Base-by-base conservation (phyloP, 2,329 filamentous ascomycete genomes). In the Epicoccum nigrum region DNA sequence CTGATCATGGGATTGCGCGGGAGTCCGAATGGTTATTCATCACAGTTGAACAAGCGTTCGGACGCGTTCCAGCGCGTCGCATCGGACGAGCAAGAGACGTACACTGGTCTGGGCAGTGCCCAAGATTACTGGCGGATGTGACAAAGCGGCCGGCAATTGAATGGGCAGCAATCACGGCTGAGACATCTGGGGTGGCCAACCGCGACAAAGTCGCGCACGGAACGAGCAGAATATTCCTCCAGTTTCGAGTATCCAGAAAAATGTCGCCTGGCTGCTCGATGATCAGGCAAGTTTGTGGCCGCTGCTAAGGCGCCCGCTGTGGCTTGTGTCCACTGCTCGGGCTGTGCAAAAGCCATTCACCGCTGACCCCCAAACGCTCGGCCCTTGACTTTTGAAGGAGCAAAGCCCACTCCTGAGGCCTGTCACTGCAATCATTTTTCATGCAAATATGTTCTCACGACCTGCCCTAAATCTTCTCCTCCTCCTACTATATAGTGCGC, bases 301-400 rank as follows among this genome's bases (percentile, higher is more conserved):
- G 43, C 27, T 43, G 31, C 4, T 31, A 43, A 44, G 49, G 49
- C 49, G 34, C 21, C 49, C 43, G 28, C 34, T 47, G 49, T 47
- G 49, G 49, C 49, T 52, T 34, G 27, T 52, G 27, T 30, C 28
- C 33, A 12, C 23, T 30, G 20, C 28, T 16, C n/a, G 52, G 69
- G 68, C 69, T 70, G 68, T 71, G 69, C 68, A 58, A 65, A 67
- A 56, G 21, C 49, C 43, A 61, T 65, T 66, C 65, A 66, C 59
- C 58, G 50, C 59, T 60, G 56, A 56, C 45, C 59, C 48, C 51
- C 52, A 56, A 54, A 45, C 54, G 51, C 55, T 45, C 59, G 47
- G 55, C 52, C 61, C 51, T 58, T 55, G 51, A 60, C 59, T 63
- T 62, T 59, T 60, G 56, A 54, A 55, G 47, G 45, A 51, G 54